phyloP scores from a whole-genome alignment of 176 grass and related monocot genomes.

The Guadua angustifolia region DNA sequence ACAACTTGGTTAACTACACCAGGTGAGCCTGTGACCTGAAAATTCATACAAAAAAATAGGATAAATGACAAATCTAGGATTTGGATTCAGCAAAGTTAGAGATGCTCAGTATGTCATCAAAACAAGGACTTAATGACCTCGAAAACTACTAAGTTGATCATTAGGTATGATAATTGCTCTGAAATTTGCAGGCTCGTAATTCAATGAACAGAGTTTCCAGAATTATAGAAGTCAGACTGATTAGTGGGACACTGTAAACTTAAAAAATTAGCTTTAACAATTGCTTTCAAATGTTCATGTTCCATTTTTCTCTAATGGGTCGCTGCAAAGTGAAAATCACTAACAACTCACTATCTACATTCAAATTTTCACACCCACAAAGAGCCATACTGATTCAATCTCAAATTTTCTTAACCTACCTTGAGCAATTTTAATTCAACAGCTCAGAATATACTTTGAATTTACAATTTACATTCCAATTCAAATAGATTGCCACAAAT shows the following conservation, averaged over 20 bases:
- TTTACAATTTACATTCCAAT: neutral
- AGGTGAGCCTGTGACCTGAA: conserved; percentile 43
- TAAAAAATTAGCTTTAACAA: neutral
- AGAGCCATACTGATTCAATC: neutral
- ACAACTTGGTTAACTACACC: conserved; percentile 40
- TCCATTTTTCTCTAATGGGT: neutral
- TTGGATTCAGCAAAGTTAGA: neutral
- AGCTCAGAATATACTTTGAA: neutral
- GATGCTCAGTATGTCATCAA: neutral
- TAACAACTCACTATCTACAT: neutral
- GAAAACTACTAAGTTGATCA: conserved; percentile 6
- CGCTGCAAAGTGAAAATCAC: neutral
- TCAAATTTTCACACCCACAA: neutral
- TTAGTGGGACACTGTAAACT: neutral
- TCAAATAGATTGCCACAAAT: neutral
- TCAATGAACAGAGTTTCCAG: neutral
- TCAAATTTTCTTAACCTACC: neutral
- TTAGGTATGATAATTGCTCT: neutral
- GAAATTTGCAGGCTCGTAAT: neutral
- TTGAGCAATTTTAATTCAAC: neutral
- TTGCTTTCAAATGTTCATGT: neutral
- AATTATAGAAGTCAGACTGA: neutral
- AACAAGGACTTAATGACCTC: neutral
- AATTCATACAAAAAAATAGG: conserved; percentile 3
- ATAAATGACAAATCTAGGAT: neutral